Evolutionary conservation across 2,329 filamentous ascomycete species (phyloP).

Genomic region (Aspergillus sp.): DNA sequence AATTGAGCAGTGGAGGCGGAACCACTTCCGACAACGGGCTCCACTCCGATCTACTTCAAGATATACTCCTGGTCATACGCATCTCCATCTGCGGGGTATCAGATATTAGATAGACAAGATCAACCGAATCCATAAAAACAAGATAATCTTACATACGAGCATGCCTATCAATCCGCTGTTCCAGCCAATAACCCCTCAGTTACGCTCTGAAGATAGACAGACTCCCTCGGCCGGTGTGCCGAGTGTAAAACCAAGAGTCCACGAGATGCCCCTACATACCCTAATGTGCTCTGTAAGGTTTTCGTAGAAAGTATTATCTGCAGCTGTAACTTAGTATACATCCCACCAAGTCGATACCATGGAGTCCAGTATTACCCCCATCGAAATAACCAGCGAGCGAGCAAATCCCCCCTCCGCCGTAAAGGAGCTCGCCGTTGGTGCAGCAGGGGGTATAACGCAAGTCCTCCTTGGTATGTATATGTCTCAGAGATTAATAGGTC

Average conservation of each 20-base stretch:
- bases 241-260: background rate
- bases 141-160: background rate
- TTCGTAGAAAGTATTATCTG: background rate
- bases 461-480: constrained; percentile 76
- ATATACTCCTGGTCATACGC: background rate
- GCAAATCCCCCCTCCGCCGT: background rate
- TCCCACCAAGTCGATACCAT: background rate
- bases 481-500: background rate
- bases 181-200: background rate
- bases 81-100: background rate
- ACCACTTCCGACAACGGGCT: background rate
- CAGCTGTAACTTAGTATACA: background rate
- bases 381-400: background rate
- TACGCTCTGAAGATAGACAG: background rate
- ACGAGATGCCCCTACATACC: no score
- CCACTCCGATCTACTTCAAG: background rate
- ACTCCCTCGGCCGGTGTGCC: background rate
- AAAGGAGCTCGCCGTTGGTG: constrained; percentile 55
- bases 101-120: background rate
- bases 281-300: no score
- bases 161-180: background rate
- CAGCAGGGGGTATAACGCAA: constrained; percentile 85
- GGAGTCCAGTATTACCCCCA: background rate
- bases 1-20: background rate
- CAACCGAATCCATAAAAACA: background rate